A percentile compares a stretch with the other conserved stretches of the same genome.
Conservation (phyloP, 192 early-diverging fungal species). For the Endogone sp. region DNA sequence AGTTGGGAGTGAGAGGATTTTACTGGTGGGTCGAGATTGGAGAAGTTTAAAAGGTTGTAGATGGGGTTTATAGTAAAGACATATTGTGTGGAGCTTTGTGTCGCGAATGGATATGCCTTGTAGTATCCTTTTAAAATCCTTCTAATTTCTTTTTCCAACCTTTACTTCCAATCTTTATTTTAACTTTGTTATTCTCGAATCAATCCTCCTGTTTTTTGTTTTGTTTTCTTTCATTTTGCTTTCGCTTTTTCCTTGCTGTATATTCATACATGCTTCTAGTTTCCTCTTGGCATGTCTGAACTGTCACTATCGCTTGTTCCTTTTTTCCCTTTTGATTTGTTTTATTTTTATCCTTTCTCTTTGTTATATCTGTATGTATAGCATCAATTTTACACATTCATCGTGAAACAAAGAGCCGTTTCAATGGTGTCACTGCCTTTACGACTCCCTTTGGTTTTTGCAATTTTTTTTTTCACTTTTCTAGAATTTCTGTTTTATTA, state of each 20-base stretch:
- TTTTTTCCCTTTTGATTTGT: too few species aligned
- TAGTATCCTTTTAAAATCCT: neutral
- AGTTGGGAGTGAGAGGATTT: conserved; percentile 77
- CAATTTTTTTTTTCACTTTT: neutral
- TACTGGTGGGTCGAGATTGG: neutral
- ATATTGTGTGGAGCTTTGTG: too few species aligned
- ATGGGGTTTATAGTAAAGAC: too few species aligned
- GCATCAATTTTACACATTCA: too few species aligned
- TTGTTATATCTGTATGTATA: too few species aligned
- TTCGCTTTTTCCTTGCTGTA: neutral
- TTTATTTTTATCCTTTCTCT: too few species aligned
- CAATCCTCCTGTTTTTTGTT: neutral
- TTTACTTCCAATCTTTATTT: neutral
- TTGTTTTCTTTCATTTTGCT: conserved; percentile 1
- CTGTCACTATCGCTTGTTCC: too few species aligned
- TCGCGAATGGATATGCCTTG: neutral
- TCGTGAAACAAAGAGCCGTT: too few species aligned
- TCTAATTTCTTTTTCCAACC: too few species aligned
- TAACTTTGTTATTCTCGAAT: neutral
- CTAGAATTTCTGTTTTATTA: neutral
- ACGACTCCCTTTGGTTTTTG: neutral
- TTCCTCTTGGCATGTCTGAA: too few species aligned
- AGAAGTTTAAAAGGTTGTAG: neutral
- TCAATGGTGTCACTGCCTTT: too few species aligned
- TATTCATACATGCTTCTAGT: too few species aligned